Conservation (phyloP, 2,329 filamentous ascomycete genomes). For the Nakataea oryzae region DNA sequence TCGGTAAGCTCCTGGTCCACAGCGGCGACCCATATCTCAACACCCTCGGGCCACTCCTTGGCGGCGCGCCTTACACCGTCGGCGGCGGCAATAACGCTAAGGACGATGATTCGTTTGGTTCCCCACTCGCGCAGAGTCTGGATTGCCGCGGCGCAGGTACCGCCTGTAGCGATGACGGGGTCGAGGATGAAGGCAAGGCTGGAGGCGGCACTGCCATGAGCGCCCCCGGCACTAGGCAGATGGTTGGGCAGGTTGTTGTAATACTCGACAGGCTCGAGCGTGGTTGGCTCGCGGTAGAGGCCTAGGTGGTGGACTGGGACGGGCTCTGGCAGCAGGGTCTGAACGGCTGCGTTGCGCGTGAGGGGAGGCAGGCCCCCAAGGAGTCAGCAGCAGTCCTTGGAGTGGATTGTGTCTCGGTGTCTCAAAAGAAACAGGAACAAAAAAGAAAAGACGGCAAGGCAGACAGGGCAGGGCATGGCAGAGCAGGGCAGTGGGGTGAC, state of each 20-base stretch:
- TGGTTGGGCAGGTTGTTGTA: constrained; percentile 93
- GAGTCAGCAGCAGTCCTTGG: neutral
- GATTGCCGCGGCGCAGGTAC: constrained; percentile 81
- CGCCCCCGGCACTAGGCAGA: constrained; percentile 24
- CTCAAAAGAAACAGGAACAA: no score
- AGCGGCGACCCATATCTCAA: constrained; percentile 73
- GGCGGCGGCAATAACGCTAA: constrained; percentile 63
- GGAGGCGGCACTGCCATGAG: constrained; percentile 24
- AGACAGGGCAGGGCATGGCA: neutral
- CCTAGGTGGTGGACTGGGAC: constrained; percentile 89
- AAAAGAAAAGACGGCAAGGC: no score
- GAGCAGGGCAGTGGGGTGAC: no score
- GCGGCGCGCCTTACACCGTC: constrained; percentile 65
- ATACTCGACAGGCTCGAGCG: constrained; percentile 86
- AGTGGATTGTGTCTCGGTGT: neutral
- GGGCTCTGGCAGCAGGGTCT: constrained; percentile 68
- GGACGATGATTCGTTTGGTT: constrained; percentile 66
- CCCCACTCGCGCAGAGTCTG: constrained; percentile 87
- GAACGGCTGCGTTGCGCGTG: constrained; percentile 47
- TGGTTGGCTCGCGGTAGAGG: constrained; percentile 82
- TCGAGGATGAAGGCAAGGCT: constrained; percentile 76
- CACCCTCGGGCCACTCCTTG: constrained; percentile 64
- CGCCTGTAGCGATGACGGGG: constrained; percentile 88
- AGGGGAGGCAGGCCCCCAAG: neutral
- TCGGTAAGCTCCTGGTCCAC: constrained; percentile 65